Base-by-base conservation (phyloP, 495 filamentous ascomycete genomes). In the Daldinia vernicosa region DNA sequence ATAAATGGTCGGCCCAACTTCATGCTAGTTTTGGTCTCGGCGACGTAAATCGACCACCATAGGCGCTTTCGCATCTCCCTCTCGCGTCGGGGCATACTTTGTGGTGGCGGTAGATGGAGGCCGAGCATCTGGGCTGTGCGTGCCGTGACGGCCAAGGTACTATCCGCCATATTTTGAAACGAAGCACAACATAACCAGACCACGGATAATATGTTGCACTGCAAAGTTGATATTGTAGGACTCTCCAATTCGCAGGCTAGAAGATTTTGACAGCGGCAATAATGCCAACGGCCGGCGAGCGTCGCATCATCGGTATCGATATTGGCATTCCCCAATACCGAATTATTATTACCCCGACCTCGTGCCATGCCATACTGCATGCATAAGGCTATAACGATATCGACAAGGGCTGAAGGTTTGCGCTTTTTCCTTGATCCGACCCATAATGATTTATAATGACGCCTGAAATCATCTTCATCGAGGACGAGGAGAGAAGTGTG, bases 321-420 rank as follows among this genome's bases (percentile, higher is more conserved):
- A 19, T 63, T 52, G 11, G 59, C 67, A 55, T 51, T 74, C 17
- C 53, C 47, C 8, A 26, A 3, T n/a, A 43, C n/a, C 4, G 40
- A 32, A 28, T 6, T 33, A 24, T 43, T 58, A 9, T 55, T 66
- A 15, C 51, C 52, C 12, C 56, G 54, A 24, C 43, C 45, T 12
- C 54, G 39, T n/a, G 78, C 72, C 33, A 79, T 77, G 26, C 79
- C 80, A 60, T 83, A 82, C 65, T 86, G 84, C 80, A 86, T 85
- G 57, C 81, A 84, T 17, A 86, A 45, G 2, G 85, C 85, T 17
- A 88, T 70, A 17, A 86, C 70, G 28, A 86, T 84, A 63, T 88
- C 85, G 19, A 84, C 83, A 2, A 87, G 79, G 4, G 85, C 79
- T 9, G 83, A 87, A 12, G 85, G 76, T 64, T 79, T 81, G 12